Percentiles rank a stretch among this genome's conserved stretches.
Conservation (phyloP, 345 rosid species). For the Salix exigua region DNA sequence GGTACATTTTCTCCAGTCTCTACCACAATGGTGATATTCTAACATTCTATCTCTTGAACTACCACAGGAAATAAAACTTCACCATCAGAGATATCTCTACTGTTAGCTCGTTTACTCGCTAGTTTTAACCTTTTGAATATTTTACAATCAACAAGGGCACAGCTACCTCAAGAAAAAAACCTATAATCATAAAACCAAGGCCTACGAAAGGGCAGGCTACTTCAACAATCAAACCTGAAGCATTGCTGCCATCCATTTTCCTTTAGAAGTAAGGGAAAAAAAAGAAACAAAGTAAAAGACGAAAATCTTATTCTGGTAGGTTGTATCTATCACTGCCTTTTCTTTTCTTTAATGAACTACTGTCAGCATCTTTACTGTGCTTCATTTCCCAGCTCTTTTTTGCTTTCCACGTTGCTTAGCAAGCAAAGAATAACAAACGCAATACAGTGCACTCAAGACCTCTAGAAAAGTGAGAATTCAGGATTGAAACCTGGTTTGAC, state of each 20-base stretch:
- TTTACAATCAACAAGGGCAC: neutral
- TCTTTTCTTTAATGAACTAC: constrained; percentile 28
- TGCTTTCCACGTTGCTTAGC: constrained; percentile 32
- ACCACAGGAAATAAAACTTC: constrained; percentile 23
- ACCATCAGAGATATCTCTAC: constrained; percentile 2
- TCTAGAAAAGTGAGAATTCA: neutral
- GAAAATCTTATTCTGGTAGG: constrained; percentile 39
- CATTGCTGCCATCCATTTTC: constrained; percentile 1
- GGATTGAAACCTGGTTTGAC: constrained; percentile 10
- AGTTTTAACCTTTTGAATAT: neutral
- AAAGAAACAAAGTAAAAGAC: constrained; percentile 12
- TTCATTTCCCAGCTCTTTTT: constrained; percentile 11
- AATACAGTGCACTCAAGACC: constrained; percentile 1
- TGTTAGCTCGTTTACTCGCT: neutral
- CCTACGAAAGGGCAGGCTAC: neutral
- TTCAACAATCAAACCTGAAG: neutral
- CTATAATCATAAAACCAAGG: too few relatives aligned
- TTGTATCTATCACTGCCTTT: constrained; percentile 35
- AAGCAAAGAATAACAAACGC: constrained; percentile 28
- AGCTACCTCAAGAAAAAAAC: neutral
- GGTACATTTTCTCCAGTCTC: neutral
- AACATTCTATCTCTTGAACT: constrained; percentile 22
- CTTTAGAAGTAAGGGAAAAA: neutral
- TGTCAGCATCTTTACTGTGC: constrained; percentile 32
- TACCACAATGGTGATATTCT: constrained; percentile 3